Conservation (phyloP, 352 stramenopile species). For the Globisporangium spinosum region DNA sequence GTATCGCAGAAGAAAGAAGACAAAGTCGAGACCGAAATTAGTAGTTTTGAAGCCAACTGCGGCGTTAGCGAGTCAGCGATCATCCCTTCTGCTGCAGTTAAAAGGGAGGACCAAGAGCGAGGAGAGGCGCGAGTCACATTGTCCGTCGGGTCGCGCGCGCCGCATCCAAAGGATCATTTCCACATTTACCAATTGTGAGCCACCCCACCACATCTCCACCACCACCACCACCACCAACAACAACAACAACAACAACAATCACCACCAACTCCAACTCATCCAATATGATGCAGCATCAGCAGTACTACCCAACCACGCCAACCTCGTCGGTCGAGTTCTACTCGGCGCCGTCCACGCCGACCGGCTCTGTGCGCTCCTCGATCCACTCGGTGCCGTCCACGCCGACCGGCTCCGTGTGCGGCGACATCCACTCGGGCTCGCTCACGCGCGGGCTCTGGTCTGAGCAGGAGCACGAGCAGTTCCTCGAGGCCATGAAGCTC, state of each 20-base stretch:
- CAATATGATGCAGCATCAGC: conserved; percentile 1
- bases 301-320: background rate
- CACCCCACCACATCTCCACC: background rate
- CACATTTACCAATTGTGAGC: conserved; percentile 8
- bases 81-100: background rate
- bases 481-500: conserved; percentile 80
- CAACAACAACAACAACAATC: too few relatives aligned
- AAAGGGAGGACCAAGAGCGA: conserved; percentile 10
- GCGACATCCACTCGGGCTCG: conserved; percentile 21
- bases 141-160: background rate
- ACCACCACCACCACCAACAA: too few relatives aligned
- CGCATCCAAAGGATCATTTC: conserved; percentile 6
- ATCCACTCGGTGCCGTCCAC: conserved; percentile 13
- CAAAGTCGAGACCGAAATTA: background rate
- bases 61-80: conserved; percentile 1
- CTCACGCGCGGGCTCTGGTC: conserved; percentile 73
- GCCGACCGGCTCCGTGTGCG: conserved; percentile 9
- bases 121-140: background rate
- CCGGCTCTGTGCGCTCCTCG: background rate
- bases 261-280: background rate
- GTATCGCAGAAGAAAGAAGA: conserved; percentile 10
- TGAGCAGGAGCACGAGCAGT: conserved; percentile 72
- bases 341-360: conserved; percentile 10
- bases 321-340: conserved; percentile 3
- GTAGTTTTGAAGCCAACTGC: conserved; percentile 10